phyloP scores from a whole-genome alignment of 352 stramenopile species.

The Sclerospora graminicola region DNA sequence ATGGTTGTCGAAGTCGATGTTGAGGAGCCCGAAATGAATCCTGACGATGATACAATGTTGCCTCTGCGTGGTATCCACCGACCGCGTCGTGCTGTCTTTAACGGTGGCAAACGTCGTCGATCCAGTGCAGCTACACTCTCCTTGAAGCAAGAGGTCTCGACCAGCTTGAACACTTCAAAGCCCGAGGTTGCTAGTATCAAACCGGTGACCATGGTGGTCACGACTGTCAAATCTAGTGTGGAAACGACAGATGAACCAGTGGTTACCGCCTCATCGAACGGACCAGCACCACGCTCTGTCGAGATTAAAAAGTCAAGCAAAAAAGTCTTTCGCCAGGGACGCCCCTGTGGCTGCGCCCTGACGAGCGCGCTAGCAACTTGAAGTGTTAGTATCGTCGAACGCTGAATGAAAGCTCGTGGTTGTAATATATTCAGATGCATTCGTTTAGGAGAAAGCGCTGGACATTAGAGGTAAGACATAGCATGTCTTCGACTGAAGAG shows the following conservation, averaged over 20 bases:
- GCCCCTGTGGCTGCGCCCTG: slow-evolving; percentile 14
- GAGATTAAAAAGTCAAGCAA: slow-evolving; percentile 32
- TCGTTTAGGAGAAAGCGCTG: slow-evolving; percentile 1
- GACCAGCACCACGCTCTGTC: slow-evolving; percentile 12
- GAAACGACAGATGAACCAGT: not conserved
- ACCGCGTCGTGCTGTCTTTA: slow-evolving; percentile 33
- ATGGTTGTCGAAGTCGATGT: slow-evolving; percentile 10
- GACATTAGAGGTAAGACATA: too few relatives aligned
- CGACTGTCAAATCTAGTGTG: too few relatives aligned
- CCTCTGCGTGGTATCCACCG: slow-evolving; percentile 14
- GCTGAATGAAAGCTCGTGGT: slow-evolving; percentile 18
- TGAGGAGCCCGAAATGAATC: slow-evolving; percentile 8
- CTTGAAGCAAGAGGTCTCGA: slow-evolving; percentile 23
- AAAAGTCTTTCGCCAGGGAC: slow-evolving; percentile 28
- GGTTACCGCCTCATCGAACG: slow-evolving; percentile 1
- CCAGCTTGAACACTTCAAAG: slow-evolving; percentile 12
- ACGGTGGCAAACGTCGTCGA: slow-evolving; percentile 24
- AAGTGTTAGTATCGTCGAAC: slow-evolving; percentile 1
- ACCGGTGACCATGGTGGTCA: too few relatives aligned
- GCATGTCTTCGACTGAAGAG: slow-evolving; percentile 27
- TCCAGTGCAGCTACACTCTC: slow-evolving; percentile 19
- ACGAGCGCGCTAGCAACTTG: not conserved
- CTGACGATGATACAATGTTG: slow-evolving; percentile 5
- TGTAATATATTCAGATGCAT: slow-evolving; percentile 22
- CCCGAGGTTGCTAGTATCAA: not conserved